Percentiles rank a stretch among this genome's conserved stretches.
Conservation (phyloP, 2,329 filamentous ascomycete species). For the Penicillium psychrosexuale region DNA sequence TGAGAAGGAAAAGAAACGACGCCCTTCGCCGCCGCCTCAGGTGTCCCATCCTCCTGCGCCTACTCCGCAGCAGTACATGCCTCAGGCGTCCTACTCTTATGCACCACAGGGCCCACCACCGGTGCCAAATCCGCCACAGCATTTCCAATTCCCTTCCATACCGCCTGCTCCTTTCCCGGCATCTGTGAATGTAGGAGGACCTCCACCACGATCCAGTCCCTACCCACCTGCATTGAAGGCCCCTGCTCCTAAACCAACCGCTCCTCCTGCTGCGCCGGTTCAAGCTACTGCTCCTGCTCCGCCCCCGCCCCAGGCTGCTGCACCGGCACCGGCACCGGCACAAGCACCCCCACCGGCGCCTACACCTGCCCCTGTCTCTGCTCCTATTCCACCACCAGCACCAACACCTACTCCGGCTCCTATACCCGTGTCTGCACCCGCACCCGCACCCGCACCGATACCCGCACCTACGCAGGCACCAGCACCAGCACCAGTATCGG, state of each 20-base stretch:
- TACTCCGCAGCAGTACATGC: conserved; percentile 37
- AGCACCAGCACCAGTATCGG: conserved; percentile 15
- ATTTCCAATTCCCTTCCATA: conserved; percentile 39
- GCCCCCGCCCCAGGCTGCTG: conserved; percentile 14
- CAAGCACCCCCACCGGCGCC: conserved; percentile 15
- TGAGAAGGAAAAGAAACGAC: conserved; percentile 57
- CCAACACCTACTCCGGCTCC: conserved; percentile 10
- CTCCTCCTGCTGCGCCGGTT: conserved; percentile 7
- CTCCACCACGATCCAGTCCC: conserved; percentile 25
- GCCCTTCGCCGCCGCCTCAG: conserved; percentile 42
- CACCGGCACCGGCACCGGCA: conserved; percentile 9
- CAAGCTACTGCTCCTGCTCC: conserved; percentile 17
- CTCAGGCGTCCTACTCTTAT: conserved; percentile 33
- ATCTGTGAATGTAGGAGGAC: conserved; percentile 21
- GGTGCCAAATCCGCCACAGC: conserved; percentile 33
- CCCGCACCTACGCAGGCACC: conserved; percentile 12
- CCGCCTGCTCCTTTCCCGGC: conserved; percentile 34
- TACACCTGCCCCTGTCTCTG: conserved; percentile 17
- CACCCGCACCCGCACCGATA: background rate
- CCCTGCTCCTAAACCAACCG: conserved; percentile 12
- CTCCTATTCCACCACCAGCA: conserved; percentile 15
- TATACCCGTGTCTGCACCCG: conserved; percentile 5
- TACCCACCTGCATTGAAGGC: conserved; percentile 22
- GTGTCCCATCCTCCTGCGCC: conserved; percentile 30
- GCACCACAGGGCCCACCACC: conserved; percentile 26